A percentile compares a stretch with the other conserved stretches of the same genome.
Evolutionary conservation across 345 rosid species (phyloP).

Genomic region (Orychophragmus violaceus): DNA sequence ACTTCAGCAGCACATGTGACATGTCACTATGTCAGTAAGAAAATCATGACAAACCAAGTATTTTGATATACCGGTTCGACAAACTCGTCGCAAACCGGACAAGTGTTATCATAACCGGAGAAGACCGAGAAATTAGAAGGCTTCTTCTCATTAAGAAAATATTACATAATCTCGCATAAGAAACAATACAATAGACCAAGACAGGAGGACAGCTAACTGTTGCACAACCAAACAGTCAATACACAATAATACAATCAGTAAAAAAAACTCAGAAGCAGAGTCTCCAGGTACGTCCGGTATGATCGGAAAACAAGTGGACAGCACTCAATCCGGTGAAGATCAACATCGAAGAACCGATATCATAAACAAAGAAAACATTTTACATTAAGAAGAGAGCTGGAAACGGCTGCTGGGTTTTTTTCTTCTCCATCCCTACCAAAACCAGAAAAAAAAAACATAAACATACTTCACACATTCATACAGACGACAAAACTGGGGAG

Average conservation of each 20-base stretch:
- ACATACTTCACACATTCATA: not conserved
- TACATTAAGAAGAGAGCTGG: slow-evolving; percentile 59
- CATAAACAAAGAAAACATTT: not conserved
- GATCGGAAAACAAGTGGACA: slow-evolving; percentile 11
- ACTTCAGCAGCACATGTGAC: too few relatives aligned
- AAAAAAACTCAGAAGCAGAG: slow-evolving; percentile 9
- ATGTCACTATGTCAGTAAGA: too few relatives aligned
- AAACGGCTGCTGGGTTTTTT: slow-evolving; percentile 76
- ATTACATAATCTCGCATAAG: slow-evolving; percentile 10
- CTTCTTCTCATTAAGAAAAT: slow-evolving; percentile 17
- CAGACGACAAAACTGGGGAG: not conserved
- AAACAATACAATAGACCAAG: slow-evolving; percentile 9
- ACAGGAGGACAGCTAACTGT: slow-evolving; percentile 8
- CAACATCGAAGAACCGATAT: not conserved
- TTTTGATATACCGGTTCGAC: too few relatives aligned
- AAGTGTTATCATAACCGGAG: too few relatives aligned
- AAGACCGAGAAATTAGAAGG: not conserved
- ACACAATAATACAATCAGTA: slow-evolving; percentile 3
- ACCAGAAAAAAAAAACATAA: not conserved
- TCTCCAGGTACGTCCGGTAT: slow-evolving; percentile 7
- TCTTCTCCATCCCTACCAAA: slow-evolving; percentile 90
- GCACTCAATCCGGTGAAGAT: slow-evolving; percentile 8
- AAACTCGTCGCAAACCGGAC: too few relatives aligned
- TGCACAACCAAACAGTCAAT: slow-evolving; percentile 16
- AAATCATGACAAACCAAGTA: too few relatives aligned